Evolutionary conservation across 352 stramenopile genomes (phyloP), one percentile per base, ranked within the genome.

Genomic region (Pythium brassicae): DNA sequence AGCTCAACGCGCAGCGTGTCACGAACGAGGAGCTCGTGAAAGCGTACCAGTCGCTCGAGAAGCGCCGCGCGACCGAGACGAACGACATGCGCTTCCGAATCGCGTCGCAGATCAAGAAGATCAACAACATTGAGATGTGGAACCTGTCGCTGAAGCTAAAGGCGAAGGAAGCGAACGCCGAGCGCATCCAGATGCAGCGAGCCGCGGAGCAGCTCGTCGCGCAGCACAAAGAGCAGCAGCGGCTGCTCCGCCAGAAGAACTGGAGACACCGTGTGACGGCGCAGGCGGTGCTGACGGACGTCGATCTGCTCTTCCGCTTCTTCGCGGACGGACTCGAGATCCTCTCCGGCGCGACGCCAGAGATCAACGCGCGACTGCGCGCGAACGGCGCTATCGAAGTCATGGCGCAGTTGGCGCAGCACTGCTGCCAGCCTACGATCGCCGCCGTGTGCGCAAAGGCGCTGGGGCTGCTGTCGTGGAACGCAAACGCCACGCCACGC

Each of bases 31-130:
- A 89, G 53, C 61, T 92, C 3, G 32, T 91, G 27, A 75, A 77
- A 35, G 68, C 74, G 0, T 88, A 84, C 27, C 62, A 75, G 25
- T 83, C 78, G 1, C 68, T 92, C 0, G 80, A 92, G 52, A 86
- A 91, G 50, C 80, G 80, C 4, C 76, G 78, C 15, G 80, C 83
- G 5, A 68, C 74, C 0, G 83, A 92, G 55, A 85, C 76, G 45
- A 92, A 91, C 60, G 83, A 92, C 48, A 86, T 91, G 76, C 76
- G 71, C 20, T 87, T 89, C 49, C 74, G 83, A 39, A 87, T 92
- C 40, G 57, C 66, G 10, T 57, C 76, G 29, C 83, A 92, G 62
- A 74, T 89, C 46, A 72, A 66, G 27, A 80, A 78, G 46, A 88
- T 91, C 56, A 86, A 83, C 55, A 76, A 76, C 56, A 70, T 91